Evolutionary conservation across 2,329 filamentous ascomycete genomes (phyloP), one percentile per base, ranked within the genome.

Genomic region (Trichoderma aggressivum): DNA sequence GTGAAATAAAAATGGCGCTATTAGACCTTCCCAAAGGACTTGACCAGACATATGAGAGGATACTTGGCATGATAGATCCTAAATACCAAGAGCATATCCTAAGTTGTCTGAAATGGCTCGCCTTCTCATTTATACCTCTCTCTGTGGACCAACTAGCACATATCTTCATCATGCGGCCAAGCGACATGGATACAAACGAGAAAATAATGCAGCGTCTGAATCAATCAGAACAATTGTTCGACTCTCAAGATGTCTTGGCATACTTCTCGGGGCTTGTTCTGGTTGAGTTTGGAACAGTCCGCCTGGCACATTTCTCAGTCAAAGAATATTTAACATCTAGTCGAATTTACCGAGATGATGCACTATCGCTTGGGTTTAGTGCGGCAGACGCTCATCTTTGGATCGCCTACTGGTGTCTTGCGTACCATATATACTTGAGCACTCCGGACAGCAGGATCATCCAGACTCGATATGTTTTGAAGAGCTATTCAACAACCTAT

Each of bases 251-350:
- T 34, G 56, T 72, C 7, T n/a, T 72, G 5, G 43, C 26, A 10
- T 67, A 71, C 21, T 61, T 71, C 14, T 36, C 55, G 3, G 43
- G 61, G 0, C 62, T 70, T 18, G 24, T 62, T 12, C 21, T 62
- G 7, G 24, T n/a, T 12, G 34, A 43, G 10, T 26, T 8, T 10
- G 11, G 4, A 1, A 24, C 7, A n/a, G 50, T 72, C 32, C 68
- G 68, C 7, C 28, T 71, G 12, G 56, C 67, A 18, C 71, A 72
- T 50, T 68, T 58, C 26, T 72, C 71, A 1, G 21, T 72, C 5
- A 70, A 72, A 24, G 71, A 70, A 16, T 68, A 72, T 26, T 24
- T 71, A 47, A 64, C 39, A 4, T 72, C 61, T 6, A 21, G 12
- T 39, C 55, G 68, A 14, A 60, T 71, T 8, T 3, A 21, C 14